phyloP scores from a whole-genome alignment of 306 rosid genomes.

The Morella rubra region DNA sequence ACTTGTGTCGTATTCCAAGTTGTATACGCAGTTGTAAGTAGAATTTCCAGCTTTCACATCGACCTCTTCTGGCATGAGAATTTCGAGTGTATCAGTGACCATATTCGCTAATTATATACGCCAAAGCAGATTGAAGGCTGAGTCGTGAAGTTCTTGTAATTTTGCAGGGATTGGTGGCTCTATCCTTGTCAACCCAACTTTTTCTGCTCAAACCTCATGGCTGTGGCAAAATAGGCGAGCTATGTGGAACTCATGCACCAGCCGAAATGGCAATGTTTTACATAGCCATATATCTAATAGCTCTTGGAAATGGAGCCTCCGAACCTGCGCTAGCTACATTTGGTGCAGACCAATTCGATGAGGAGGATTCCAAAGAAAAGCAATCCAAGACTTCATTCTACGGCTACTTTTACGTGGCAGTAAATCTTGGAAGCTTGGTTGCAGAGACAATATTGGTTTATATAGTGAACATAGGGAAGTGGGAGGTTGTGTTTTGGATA shows the following conservation, averaged over 20 bases:
- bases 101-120: too few species aligned
- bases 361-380: constrained; percentile 46
- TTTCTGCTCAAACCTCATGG: constrained; percentile 48
- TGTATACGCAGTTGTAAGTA: constrained; percentile 47
- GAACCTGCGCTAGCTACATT: constrained; percentile 62
- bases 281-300: constrained; percentile 51
- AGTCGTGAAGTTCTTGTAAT: neutral
- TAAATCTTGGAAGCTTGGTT: constrained; percentile 53
- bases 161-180: constrained; percentile 49
- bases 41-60: neutral
- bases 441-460: constrained; percentile 57
- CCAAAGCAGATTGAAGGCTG: too few species aligned
- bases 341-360: constrained; percentile 62
- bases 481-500: constrained; percentile 56
- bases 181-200: constrained; percentile 49
- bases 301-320: constrained; percentile 60
- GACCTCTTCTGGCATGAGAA: too few species aligned
- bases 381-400: constrained; percentile 46
- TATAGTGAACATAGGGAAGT: constrained; percentile 50
- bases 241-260: constrained; percentile 49
- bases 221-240: constrained; percentile 51
- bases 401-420: constrained; percentile 62
- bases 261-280: constrained; percentile 44
- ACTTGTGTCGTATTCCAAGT: constrained; percentile 57
- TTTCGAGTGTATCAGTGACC: too few species aligned